phyloP scores from a whole-genome alignment of 1,284 basidiomycete species.

The Mycocalia duriaeana region DNA sequence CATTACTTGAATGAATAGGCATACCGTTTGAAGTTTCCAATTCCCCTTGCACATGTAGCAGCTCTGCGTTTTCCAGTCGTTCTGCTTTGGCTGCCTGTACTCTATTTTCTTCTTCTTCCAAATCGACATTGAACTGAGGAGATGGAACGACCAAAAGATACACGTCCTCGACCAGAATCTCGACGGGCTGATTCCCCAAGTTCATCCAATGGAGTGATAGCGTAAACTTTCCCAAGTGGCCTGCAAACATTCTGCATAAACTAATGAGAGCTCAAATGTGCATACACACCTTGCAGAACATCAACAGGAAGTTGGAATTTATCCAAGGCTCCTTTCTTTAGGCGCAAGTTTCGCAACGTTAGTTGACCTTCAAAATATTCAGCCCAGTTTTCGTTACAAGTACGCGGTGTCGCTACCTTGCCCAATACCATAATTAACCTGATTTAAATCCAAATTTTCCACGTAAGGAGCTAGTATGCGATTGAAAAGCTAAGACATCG shows the following conservation, averaged over 20 bases:
- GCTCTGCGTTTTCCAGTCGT: constrained; percentile 84
- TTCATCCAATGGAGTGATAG: constrained; percentile 96
- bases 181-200: constrained; percentile 89
- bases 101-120: constrained; percentile 81
- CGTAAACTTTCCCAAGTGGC: constrained; percentile 89
- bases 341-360: constrained; percentile 74
- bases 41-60: constrained; percentile 72
- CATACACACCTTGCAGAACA: constrained; percentile 78
- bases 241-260: constrained; percentile 31
- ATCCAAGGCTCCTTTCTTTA: constrained; percentile 94
- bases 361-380: constrained; percentile 89
- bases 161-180: constrained; percentile 90
- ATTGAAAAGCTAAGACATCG: constrained; percentile 63
- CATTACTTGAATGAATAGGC: too few species aligned
- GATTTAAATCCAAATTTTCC: constrained; percentile 92
- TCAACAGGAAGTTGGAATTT: constrained; percentile 96
- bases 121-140: constrained; percentile 66
- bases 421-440: constrained; percentile 92
- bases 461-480: constrained; percentile 93
- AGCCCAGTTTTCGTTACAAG: too few species aligned
- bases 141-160: constrained; percentile 91
- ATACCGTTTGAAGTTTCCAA: constrained; percentile 50
- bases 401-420: constrained; percentile 68
- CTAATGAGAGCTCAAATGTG: constrained; percentile 1
- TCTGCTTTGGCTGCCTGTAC: constrained; percentile 87